A percentile compares a stretch with the other conserved stretches of the same genome.
Conservation (phyloP, 2,329 filamentous ascomycete species). For the Colletotrichum camelliae region DNA sequence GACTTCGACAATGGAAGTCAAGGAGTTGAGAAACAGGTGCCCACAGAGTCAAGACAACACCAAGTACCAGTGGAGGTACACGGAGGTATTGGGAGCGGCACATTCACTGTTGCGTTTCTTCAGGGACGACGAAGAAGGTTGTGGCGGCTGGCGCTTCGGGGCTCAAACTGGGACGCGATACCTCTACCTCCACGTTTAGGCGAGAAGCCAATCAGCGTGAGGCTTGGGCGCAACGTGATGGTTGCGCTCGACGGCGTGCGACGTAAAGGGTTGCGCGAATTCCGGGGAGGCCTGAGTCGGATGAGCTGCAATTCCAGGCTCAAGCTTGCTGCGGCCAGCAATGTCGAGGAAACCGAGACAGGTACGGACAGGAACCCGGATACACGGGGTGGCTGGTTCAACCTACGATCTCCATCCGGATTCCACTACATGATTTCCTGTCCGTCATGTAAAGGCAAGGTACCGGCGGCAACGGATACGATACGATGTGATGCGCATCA, state of each 20-base stretch:
- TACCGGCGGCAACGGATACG: neutral
- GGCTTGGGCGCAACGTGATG: constrained; percentile 25
- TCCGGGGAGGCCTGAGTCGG: constrained; percentile 7
- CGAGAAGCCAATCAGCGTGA: constrained; percentile 22
- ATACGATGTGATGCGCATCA: constrained; percentile 1
- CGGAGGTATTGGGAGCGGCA: neutral
- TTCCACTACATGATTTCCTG: constrained; percentile 1
- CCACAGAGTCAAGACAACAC: neutral
- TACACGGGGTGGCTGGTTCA: neutral
- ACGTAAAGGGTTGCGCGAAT: constrained; percentile 17
- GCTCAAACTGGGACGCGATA: neutral
- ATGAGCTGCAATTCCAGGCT: neutral
- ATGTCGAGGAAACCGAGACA: constrained; percentile 1
- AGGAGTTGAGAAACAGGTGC: neutral
- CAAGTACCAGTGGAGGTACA: neutral
- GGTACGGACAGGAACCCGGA: constrained; percentile 1
- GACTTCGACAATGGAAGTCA: neutral
- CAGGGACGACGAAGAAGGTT: neutral
- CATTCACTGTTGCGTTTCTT: neutral
- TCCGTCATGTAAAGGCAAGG: neutral
- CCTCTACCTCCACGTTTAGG: neutral
- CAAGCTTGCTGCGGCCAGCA: constrained; percentile 1
- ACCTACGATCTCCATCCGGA: constrained; percentile 10
- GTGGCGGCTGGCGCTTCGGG: neutral
- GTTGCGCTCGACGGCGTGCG: constrained; percentile 20